Evolutionary conservation across 2,329 filamentous ascomycete genomes (phyloP), one percentile per base, ranked within the genome.

Genomic region (Hypoxylon sp.): DNA sequence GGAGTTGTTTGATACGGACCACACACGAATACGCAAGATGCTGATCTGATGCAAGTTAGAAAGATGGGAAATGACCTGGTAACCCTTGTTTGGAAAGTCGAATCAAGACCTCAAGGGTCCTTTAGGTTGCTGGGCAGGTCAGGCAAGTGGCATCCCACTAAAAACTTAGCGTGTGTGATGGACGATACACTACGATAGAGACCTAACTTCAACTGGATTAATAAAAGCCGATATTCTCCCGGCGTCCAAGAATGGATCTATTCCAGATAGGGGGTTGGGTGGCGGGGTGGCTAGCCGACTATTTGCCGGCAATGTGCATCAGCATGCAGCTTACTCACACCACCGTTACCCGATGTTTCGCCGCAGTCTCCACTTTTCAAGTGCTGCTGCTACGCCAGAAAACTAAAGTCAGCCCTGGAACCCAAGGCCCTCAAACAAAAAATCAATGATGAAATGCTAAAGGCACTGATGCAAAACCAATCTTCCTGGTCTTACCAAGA

Each of bases 401-500:
- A 42, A 19, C 3, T 10, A 39, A 24, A n/a, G 26, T 46, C n/a
- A 14, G 31, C 17, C 53, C 19, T 22, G n/a, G 19, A 58, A 29
- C 42, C 17, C 44, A 42, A 24, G 19, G 35, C 55, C 26, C 10
- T 17, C 19, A 51, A 55, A 46, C 59, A 48, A 66, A 54, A 63
- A 70, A 63, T 68, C 70, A 54, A 74, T 75, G 74, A 75, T 68
- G 66, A 71, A 62, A 71, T 69, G 47, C 55, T 53, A 59, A 57
- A 69, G 31, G 46, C 62, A 54, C 57, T 31, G 59, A 53, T 64
- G 44, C 59, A 57, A 46, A 53, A 42, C 51, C 37, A 50, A 31
- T 53, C 42, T 53, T 48, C 11, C 19, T 24, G 5, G n/a, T 42
- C 48, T 42, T 48, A 11, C 44, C 71, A 68, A 71, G 73, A 74